phyloP scores from a whole-genome alignment of 139 green algal genomes.

The Auxenochlorella pyrenoidosa region DNA sequence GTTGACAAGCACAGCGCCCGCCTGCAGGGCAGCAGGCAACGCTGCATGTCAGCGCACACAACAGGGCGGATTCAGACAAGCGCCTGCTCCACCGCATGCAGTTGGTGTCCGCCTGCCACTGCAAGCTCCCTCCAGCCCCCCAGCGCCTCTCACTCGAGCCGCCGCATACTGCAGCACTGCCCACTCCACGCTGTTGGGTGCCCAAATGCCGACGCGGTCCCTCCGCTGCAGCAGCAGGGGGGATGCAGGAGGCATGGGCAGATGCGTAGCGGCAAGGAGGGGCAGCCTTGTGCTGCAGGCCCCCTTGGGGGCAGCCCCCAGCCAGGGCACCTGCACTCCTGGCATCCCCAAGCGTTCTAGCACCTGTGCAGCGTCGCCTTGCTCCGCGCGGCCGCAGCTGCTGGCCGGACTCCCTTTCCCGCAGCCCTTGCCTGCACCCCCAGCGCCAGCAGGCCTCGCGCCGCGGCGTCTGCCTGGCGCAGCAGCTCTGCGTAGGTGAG shows the following conservation, averaged over 20 bases:
- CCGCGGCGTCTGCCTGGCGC: neutral
- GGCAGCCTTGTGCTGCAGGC: neutral
- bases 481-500: constrained; percentile 35
- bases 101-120: neutral
- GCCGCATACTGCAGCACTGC: constrained; percentile 35
- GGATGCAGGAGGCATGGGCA: neutral
- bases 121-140: neutral
- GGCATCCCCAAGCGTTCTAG: too few relatives aligned
- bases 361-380: too few relatives aligned
- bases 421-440: constrained; percentile 35
- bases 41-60: neutral
- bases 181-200: constrained; percentile 45
- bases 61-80: neutral
- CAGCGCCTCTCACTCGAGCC: neutral
- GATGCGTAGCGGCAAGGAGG: neutral
- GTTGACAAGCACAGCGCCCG: constrained; percentile 37
- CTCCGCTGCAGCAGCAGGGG: constrained; percentile 23
- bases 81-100: neutral
- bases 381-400: too few relatives aligned
- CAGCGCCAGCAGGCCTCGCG: constrained; percentile 58
- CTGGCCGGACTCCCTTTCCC: too few relatives aligned
- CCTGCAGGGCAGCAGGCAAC: constrained; percentile 9
- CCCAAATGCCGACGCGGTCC: constrained; percentile 44
- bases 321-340: neutral
- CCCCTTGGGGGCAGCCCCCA: neutral